These are phyloP conservation scores for Sonneratia caseolaris DNA, from an alignment of 345 rosid species.

Conservation along the genomic window DNA sequence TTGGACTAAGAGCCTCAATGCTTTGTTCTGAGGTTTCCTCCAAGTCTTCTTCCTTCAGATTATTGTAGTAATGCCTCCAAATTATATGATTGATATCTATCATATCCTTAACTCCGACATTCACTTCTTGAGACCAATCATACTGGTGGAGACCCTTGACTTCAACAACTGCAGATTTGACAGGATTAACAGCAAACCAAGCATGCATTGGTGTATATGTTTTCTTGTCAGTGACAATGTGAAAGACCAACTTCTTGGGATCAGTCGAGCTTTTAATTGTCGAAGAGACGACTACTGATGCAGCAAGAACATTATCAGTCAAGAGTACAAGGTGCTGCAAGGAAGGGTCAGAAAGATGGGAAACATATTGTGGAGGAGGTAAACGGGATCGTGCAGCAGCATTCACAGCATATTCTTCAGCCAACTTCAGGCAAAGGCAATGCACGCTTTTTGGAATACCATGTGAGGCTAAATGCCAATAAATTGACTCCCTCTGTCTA, in stretches of 20 bases:
- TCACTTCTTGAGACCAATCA: constrained; percentile 79
- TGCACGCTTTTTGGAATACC: constrained; percentile 78
- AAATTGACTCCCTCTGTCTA: constrained; percentile 57
- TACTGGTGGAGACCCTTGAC: constrained; percentile 88
- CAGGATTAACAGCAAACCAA: constrained; percentile 79
- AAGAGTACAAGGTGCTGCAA: constrained; percentile 65
- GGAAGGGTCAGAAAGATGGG: constrained; percentile 58
- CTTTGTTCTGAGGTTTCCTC: constrained; percentile 30
- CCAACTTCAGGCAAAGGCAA: constrained; percentile 75
- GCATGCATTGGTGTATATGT: constrained; percentile 91
- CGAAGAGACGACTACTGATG: constrained; percentile 80
- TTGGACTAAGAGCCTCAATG: constrained; percentile 51
- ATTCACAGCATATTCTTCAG: constrained; percentile 83
- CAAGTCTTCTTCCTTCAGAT: constrained; percentile 41
- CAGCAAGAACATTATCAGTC: constrained; percentile 85
- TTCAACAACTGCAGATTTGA: constrained; percentile 62
- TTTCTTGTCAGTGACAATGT: constrained; percentile 87
- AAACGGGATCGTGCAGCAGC: constrained; percentile 67
- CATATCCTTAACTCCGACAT: constrained; percentile 60
- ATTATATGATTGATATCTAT: constrained; percentile 56
- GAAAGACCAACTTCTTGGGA: constrained; percentile 73
- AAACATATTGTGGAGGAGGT: constrained; percentile 68
- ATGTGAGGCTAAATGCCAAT: constrained; percentile 89
- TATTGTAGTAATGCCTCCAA: constrained; percentile 47
- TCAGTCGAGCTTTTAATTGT: constrained; percentile 44